Evolutionary conservation across 345 rosid species (phyloP), one percentile per base, ranked within the genome.

Genomic region (Bruguiera parviflora): DNA sequence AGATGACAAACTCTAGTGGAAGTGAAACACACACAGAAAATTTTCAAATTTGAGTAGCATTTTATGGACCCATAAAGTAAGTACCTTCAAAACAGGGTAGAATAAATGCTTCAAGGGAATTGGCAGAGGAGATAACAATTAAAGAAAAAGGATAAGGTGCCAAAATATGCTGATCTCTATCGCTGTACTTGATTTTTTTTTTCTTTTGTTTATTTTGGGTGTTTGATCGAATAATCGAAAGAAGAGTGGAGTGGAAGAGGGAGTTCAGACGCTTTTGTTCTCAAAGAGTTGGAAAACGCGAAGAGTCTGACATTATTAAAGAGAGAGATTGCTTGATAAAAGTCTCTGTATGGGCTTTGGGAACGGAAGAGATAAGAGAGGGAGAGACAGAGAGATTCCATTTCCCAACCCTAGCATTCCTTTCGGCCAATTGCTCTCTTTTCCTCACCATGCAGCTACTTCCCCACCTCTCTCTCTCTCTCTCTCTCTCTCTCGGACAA

Each of bases 261-360:
- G 68, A 72, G 74, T 71, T 70, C 39, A 78, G 76, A 76, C 64
- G 66, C 61, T 31, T 24, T 21, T 79, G 80, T 77, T 69, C 5
- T 65, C 28, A 68, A 21, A 31, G 83, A 74, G 83, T 82, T 80
- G 89, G 84, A 79, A 87, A 85, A 79, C 67, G 92, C 66, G 86
- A 84, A 75, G 83, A 73, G 71, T 5, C 21, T 70, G 71, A 53
- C 67, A 72, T 68, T 66, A 80, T 67, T 78, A 80, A 79, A 56
- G 22, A 56, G 59, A 78, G 73, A 72, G 63, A 67, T 72, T 75
- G 84, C 57, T 78, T 66, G 71, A 73, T 68, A 76, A 70, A 75
- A 72, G 81, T 75, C 69, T 76, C 67, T 72, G 85, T 75, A 89
- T 88, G 96, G 96, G 96, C 87, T 56, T 83, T 81, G 88, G 92